Base-by-base conservation (phyloP, 148 eudicot genomes). In the Limonium bicolor region DNA sequence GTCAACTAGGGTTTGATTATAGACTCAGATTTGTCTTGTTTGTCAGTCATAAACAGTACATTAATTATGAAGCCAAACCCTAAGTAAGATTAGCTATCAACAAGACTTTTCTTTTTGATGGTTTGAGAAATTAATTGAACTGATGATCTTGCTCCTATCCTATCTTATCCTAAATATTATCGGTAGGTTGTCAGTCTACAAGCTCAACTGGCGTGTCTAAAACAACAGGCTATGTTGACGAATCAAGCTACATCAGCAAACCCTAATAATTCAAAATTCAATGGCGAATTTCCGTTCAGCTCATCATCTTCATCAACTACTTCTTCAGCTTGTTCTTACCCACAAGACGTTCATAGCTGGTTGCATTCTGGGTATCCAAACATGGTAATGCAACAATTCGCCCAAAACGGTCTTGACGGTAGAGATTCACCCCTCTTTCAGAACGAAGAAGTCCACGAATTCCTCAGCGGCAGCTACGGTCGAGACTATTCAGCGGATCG, bases 101-200 rank as follows among this genome's bases (percentile, higher is more conserved):
- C 7, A 23, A 7, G 17, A 8, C 20, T 28, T 16, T 9, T n/a
- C 24, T 43, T 7, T 7, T 13, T 36, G 39, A 20, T 7, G 26
- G 12, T 37, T 41, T 25, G 27, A 10, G 5, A 37, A 28, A 13
- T 15, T 25, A 41, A 54, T 20, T 2, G 7, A 36, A 15, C 18
- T 36, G 40, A 36, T 36, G 3, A 15, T 16, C 9, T 36, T 11
- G 40, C 8, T 15, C 3, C 13, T 8, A 19, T 8, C 27, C 4
- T 5, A 41, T 41, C 17, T 41, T 41, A n/a, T n/a, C n/a, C n/a
- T n/a, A n/a, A n/a, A n/a, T n/a, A n/a, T n/a, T n/a, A n/a, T n/a
- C n/a, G n/a, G n/a, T 2, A 82, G 94, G 94, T 82, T 54, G 86
- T 82, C 21, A 82, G 51, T 42, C 45, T 82, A 35, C 94, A 82